Base-by-base conservation (phyloP, 305 asterid genomes). In the Fraxinus angustifolia region DNA sequence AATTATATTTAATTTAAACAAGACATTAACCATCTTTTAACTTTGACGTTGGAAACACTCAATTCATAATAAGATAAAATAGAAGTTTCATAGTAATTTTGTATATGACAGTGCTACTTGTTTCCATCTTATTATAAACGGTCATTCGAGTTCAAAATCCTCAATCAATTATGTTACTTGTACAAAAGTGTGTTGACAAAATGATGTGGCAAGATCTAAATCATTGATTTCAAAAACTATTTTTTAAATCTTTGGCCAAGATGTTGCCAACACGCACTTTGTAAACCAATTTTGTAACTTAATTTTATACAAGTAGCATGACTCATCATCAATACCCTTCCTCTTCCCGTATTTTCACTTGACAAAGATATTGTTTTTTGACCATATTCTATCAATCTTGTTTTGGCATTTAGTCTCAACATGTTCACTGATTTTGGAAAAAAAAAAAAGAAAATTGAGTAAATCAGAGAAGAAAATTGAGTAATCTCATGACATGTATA, bases 11-110 rank as follows among this genome's bases (percentile, higher is more conserved):
- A 67, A 23, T 79, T 77, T 85, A 83, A 78, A 79, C 70, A 75
- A 81, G 82, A 70, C 67, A 26, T 45, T 60, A 72, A 80, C 80
- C 50, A 77, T 78, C 83, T 76, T 78, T 79, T 34, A 65, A 78
- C 87, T 87, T 86, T 83, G 91, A 87, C 91, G 89, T 85, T 85
- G 79, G 82, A 76, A 76, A 74, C 87, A 85, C 77, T 28, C 84
- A 81, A 82, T 87, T 78, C 85, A 84, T 90, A 85, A 86, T 84
- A 88, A 87, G 91, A 90, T 92, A 89, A 92, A 90, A 91, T 81
- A 92, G 95, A 93, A 92, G 94, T 91, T 90, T 89, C 92, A 78
- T 73, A 76, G 87, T 81, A 70, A 86, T 68, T 56, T 38, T 62
- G 78, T 58, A 82, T 79, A 80, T 80, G 83, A 77, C 83, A 73